Evolutionary conservation across 192 early-diverging fungal species (phyloP), one percentile per base, ranked within the genome.

Genomic region (Backusella sp.): DNA sequence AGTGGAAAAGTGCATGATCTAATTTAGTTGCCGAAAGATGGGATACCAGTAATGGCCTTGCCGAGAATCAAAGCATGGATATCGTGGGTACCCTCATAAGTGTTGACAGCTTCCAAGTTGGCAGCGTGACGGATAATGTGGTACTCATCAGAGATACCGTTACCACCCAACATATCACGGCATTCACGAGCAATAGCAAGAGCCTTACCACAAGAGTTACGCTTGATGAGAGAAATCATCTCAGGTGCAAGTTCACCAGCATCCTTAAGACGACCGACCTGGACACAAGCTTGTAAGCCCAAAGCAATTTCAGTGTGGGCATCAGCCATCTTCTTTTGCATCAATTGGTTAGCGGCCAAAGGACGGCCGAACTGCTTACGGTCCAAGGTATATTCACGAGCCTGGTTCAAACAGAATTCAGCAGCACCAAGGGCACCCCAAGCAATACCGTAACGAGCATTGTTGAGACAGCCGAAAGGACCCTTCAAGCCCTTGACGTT

Each of bases 371-470:
- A 99, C 85, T 99, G 97, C 80, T 92, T 91, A 72, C 96, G 90
- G 72, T 96, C 88, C 68, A 98, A 79, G 7, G 95, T 92, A 77
- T 99, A 99, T 44, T 95, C 91, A 74, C 97, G 88, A 4, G 97
- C 96, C 81, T 95, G 89, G 30, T 84, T 81, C 65, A 99, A 86
- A 76, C 97, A 99, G 77, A 88, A 88, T 83, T 99, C 96, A 37
- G 97, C 97, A 46, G 97, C 95, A 37, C 97, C 97, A 46, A 99
- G 81, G 6, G 94, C 93, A 75, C 97, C 97, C 97, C 97, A 99
- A 4, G 96, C 86, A 75, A 99, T 99, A 66, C 97, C 97, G 76
- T 91, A 97, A 9, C 97, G 91, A 17, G 97, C 97, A 81, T 98
- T 98, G 87, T 99, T 99, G 4, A 99, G 87, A 80, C 97, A 99